These are phyloP conservation scores for Candida incommunis DNA, from an alignment of 805 yeast species.

Conservation along the genomic window DNA sequence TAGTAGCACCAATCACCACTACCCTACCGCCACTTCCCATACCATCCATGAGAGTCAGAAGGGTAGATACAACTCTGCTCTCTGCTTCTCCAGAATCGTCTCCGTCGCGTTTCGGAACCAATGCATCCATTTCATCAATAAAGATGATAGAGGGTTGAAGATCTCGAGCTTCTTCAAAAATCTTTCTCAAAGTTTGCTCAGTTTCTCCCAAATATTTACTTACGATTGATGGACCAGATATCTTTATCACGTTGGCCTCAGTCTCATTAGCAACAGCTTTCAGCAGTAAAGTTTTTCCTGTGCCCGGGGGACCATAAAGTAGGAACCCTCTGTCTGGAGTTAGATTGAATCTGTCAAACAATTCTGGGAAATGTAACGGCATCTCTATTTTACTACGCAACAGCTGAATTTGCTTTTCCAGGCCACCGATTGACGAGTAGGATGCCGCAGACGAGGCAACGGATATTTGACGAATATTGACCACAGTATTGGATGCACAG, in stretches of 20 bases:
- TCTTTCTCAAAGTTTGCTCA: slow-evolving; percentile 66
- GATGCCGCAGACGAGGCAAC: neutral
- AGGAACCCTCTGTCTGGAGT: slow-evolving; percentile 90
- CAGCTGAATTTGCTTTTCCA: slow-evolving; percentile 43
- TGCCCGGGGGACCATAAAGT: slow-evolving; percentile 93
- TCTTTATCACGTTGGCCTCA: slow-evolving; percentile 70
- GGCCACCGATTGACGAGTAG: slow-evolving; percentile 51
- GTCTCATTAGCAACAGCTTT: slow-evolving; percentile 64
- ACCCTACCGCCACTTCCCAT: slow-evolving; percentile 98
- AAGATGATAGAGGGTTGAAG: slow-evolving; percentile 82
- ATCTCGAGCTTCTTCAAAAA: slow-evolving; percentile 70
- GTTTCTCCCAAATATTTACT: slow-evolving; percentile 93
- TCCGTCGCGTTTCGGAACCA: slow-evolving; percentile 70
- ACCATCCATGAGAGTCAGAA: slow-evolving; percentile 92
- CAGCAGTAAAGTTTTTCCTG: slow-evolving; percentile 85
- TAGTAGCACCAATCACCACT: slow-evolving; percentile 96
- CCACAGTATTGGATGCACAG: neutral
- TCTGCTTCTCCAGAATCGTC: slow-evolving; percentile 90
- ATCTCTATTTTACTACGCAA: slow-evolving; percentile 58
- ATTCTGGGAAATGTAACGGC: slow-evolving; percentile 64
- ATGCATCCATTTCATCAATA: slow-evolving; percentile 86
- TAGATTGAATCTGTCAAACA: slow-evolving; percentile 75
- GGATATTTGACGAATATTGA: neutral
- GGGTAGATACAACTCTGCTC: slow-evolving; percentile 77
- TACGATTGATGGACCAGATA: slow-evolving; percentile 84